Percentiles rank a stretch among this genome's conserved stretches.
These are phyloP conservation scores for Curvularia sp. DNA, from an alignment of 2,329 filamentous ascomycete species.

Conservation along the genomic window DNA sequence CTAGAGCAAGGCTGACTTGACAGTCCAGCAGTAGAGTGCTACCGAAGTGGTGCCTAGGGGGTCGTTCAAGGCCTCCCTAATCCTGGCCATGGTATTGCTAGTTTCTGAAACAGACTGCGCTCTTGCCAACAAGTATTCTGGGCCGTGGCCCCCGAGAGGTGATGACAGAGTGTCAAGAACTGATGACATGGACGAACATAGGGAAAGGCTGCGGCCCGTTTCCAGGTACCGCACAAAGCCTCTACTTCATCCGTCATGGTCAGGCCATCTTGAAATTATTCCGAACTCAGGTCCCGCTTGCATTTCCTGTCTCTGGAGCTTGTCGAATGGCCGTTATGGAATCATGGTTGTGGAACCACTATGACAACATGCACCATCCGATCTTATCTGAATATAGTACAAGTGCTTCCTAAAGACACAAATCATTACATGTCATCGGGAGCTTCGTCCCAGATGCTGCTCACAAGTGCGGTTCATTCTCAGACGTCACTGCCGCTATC, in stretches of 20 bases:
- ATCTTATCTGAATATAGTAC: not conserved
- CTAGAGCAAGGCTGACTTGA: conserved; percentile 12
- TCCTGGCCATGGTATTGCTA: not conserved
- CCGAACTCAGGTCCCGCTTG: not conserved
- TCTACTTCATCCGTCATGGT: not conserved
- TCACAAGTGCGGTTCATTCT: conserved; percentile 3
- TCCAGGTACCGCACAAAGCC: not conserved
- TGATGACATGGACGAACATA: not conserved
- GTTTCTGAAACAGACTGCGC: not conserved
- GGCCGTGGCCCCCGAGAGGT: not conserved
- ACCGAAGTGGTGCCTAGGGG: not conserved
- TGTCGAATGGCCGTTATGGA: not conserved
- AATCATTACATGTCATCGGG: not conserved
- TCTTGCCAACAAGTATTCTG: not conserved
- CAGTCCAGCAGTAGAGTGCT: not conserved
- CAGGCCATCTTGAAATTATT: not conserved
- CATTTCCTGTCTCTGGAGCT: conserved; percentile 1
- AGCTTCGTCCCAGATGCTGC: not conserved
- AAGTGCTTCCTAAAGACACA: not conserved
- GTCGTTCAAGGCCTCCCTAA: not conserved
- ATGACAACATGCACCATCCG: not conserved
- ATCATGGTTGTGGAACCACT: not conserved
- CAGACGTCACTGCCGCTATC: not conserved
- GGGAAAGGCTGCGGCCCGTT: conserved; percentile 5
- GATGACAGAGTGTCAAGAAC: not conserved